A percentile compares a stretch with the other conserved stretches of the same genome.
These are phyloP conservation scores for Cupressus sempervirens DNA, from an alignment of 75 land plant genomes.

Conservation along the genomic window DNA sequence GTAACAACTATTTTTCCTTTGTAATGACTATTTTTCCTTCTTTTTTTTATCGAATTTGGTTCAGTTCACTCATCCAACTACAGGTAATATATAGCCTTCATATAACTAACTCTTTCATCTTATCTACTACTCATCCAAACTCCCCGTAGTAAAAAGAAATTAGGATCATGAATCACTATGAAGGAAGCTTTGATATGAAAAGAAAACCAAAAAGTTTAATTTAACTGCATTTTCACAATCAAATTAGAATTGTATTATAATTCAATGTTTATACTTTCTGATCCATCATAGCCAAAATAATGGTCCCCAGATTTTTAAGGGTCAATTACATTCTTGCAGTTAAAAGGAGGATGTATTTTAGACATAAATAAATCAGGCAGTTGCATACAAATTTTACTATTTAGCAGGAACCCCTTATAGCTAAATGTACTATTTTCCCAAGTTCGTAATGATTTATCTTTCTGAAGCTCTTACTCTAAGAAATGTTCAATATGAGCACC, in stretches of 20 bases:
- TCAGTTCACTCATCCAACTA: background rate
- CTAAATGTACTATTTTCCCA: background rate
- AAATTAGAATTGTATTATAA: background rate
- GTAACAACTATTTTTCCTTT: background rate
- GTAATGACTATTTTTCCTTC: too few relatives aligned
- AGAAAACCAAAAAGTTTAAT: background rate
- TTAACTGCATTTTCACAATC: background rate
- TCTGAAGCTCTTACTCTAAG: background rate
- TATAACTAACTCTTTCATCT: background rate
- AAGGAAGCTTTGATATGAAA: background rate
- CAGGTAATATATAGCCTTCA: background rate
- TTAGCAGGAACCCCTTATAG: background rate
- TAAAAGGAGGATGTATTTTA: background rate
- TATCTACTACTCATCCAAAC: background rate
- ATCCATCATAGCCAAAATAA: background rate
- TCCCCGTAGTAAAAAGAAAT: background rate
- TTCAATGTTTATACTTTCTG: background rate
- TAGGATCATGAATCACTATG: background rate
- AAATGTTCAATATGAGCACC: slow-evolving; percentile 28
- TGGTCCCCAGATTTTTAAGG: background rate
- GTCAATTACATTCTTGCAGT: background rate
- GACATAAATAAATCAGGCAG: background rate
- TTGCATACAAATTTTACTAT: background rate
- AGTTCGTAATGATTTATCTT: background rate
- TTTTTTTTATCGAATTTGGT: too few relatives aligned